Evolutionary conservation across 2,329 filamentous ascomycete genomes (phyloP).

Genomic region (Calonectria naviculata): DNA sequence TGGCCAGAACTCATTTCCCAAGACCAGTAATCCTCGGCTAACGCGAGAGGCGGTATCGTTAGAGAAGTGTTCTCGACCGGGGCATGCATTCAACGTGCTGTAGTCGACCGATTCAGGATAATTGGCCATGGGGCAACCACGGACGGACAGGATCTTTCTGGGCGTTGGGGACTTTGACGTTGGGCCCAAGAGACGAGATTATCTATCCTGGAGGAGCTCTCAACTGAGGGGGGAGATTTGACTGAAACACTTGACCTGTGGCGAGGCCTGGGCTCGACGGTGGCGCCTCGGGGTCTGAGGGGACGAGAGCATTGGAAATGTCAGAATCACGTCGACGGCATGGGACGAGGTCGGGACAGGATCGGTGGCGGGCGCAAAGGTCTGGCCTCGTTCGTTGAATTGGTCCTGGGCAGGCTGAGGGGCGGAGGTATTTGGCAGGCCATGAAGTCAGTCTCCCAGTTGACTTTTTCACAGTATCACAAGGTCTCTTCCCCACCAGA

Average conservation of each 20-base stretch:
- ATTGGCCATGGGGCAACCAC: background rate
- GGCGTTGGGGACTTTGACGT: background rate
- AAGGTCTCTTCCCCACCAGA: conserved; percentile 13
- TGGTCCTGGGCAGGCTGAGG: background rate
- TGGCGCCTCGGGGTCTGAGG: conserved; percentile 17
- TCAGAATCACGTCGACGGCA: background rate
- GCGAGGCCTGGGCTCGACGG: conserved; percentile 2
- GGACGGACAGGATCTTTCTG: background rate
- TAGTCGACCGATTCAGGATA: background rate
- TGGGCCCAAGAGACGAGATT: background rate
- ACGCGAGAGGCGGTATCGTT: background rate
- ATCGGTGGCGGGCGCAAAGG: background rate
- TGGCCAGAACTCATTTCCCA: conserved; percentile 13
- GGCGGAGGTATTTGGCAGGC: background rate
- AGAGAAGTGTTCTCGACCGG: conserved; percentile 34
- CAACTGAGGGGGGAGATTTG: background rate
- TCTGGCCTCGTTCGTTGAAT: background rate
- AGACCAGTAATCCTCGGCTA: background rate
- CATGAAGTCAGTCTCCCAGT: background rate
- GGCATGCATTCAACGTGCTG: conserved; percentile 11
- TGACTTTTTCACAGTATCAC: background rate
- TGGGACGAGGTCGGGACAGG: background rate
- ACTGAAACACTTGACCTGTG: conserved; percentile 6
- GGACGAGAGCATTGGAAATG: background rate
- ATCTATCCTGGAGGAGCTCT: background rate